Percentiles rank a stretch among this genome's conserved stretches.
phyloP scores from a whole-genome alignment of 2,329 filamentous ascomycete genomes.

The Tolypocladium ophioglossoides region DNA sequence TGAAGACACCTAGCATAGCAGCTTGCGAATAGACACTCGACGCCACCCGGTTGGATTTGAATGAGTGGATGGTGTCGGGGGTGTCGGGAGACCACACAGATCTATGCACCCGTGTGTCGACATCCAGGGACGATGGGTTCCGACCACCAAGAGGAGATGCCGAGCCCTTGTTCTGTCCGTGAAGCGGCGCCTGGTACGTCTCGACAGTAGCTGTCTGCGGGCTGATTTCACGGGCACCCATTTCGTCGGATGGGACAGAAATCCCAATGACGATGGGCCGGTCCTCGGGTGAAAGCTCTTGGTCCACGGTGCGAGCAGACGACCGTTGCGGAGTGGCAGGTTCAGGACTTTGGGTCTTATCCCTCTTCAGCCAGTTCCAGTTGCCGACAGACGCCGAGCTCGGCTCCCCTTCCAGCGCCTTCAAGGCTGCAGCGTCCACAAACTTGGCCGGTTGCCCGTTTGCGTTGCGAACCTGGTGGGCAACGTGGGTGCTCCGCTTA shows the following conservation, averaged over 20 bases:
- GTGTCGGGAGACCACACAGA: slow-evolving; percentile 54
- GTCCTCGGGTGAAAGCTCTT: slow-evolving; percentile 55
- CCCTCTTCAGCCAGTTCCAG: slow-evolving; percentile 44
- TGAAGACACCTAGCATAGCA: slow-evolving; percentile 23
- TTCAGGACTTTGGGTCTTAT: slow-evolving; percentile 18
- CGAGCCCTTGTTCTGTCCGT: background rate
- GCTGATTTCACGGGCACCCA: slow-evolving; percentile 24
- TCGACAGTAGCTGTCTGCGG: slow-evolving; percentile 37
- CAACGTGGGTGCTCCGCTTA: slow-evolving; percentile 30
- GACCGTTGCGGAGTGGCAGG: slow-evolving; percentile 16
- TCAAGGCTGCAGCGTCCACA: slow-evolving; percentile 48
- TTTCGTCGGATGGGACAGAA: slow-evolving; percentile 41
- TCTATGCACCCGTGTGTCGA: slow-evolving; percentile 9
- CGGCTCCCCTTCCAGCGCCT: slow-evolving; percentile 46
- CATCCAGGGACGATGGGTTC: background rate
- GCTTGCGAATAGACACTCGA: slow-evolving; percentile 55
- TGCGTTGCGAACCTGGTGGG: slow-evolving; percentile 17
- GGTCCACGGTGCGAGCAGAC: slow-evolving; percentile 14
- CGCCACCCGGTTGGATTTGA: slow-evolving; percentile 30
- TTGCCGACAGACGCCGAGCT: slow-evolving; percentile 43
- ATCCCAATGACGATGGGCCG: slow-evolving; percentile 67
- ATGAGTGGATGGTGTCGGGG: slow-evolving; percentile 35
- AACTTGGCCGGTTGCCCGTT: slow-evolving; percentile 32
- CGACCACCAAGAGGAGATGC: background rate
- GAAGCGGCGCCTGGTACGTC: slow-evolving; percentile 15